phyloP scores from a whole-genome alignment of 2,329 filamentous ascomycete species.

The Fusarium brevicatenulatum region DNA sequence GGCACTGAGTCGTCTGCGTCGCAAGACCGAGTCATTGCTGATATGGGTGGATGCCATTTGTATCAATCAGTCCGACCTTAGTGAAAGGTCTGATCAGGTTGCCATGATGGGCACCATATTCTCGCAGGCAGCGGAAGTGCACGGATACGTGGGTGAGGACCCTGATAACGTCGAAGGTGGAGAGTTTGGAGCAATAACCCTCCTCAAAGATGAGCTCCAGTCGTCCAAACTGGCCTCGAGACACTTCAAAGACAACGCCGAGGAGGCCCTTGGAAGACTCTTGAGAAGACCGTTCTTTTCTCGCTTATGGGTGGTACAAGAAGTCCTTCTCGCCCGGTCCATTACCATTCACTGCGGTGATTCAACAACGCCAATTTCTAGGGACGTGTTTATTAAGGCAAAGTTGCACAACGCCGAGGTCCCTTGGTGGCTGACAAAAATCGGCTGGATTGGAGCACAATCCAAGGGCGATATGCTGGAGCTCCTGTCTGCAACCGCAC shows the following conservation, averaged over 20 bases:
- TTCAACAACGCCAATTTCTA: background rate
- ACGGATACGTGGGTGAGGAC: slow-evolving; percentile 21
- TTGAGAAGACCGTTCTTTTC: slow-evolving; percentile 21
- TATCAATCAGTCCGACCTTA: slow-evolving; percentile 17
- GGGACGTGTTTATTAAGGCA: background rate
- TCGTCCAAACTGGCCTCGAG: background rate
- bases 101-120: slow-evolving; percentile 22
- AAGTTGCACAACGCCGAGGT: background rate
- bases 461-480: background rate
- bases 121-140: slow-evolving; percentile 9
- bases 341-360: slow-evolving; percentile 14
- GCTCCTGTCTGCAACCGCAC: slow-evolving; percentile 13
- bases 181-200: background rate
- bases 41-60: slow-evolving; percentile 30
- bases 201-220: background rate
- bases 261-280: background rate
- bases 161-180: background rate
- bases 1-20: slow-evolving; percentile 10
- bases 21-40: background rate
- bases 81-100: slow-evolving; percentile 26
- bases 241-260: background rate
- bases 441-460: slow-evolving; percentile 6
- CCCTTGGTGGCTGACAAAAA: slow-evolving; percentile 11
- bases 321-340: slow-evolving; percentile 12
- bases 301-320: slow-evolving; percentile 24